Percentiles rank a stretch among this genome's conserved stretches.
These are phyloP conservation scores for Paecilomyces fulvus DNA, from an alignment of 2,329 filamentous ascomycete species.

Conservation along the genomic window DNA sequence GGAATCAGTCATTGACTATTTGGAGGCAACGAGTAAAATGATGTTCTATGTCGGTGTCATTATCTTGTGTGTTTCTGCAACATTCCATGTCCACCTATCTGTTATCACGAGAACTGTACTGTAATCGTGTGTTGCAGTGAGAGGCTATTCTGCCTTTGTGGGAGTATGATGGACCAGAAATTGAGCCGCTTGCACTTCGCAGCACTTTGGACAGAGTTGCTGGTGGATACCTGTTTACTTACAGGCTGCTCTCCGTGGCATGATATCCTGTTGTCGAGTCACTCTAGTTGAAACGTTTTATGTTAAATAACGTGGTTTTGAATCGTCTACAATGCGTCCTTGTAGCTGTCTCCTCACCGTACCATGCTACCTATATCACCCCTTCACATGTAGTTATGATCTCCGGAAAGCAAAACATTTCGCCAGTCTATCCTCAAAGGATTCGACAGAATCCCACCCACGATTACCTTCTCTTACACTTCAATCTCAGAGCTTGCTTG, in stretches of 20 bases:
- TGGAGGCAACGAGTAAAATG: neutral
- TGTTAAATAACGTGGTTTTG: neutral
- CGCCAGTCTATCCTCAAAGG: neutral
- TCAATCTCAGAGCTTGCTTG: conserved; percentile 37
- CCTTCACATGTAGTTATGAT: neutral
- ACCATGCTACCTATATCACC: neutral
- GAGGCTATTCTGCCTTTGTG: neutral
- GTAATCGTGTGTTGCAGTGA: neutral
- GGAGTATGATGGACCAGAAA: neutral
- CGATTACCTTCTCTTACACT: neutral
- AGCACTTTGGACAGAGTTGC: neutral
- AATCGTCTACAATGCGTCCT: neutral
- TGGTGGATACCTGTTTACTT: neutral
- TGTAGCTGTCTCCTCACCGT: neutral
- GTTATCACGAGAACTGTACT: neutral
- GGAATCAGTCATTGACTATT: conserved; percentile 14
- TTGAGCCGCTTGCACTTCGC: neutral
- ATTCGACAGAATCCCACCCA: neutral
- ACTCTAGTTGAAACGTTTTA: neutral
- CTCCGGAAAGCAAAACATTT: neutral
- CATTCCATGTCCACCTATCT: neutral
- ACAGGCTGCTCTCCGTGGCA: neutral
- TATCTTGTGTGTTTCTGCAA: neutral
- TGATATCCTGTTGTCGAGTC: neutral
- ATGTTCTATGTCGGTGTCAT: neutral